Evolutionary conservation across 371 early-diverging fungal species (phyloP), one percentile per base, ranked within the genome.

Genomic region (Mortierella sp.): DNA sequence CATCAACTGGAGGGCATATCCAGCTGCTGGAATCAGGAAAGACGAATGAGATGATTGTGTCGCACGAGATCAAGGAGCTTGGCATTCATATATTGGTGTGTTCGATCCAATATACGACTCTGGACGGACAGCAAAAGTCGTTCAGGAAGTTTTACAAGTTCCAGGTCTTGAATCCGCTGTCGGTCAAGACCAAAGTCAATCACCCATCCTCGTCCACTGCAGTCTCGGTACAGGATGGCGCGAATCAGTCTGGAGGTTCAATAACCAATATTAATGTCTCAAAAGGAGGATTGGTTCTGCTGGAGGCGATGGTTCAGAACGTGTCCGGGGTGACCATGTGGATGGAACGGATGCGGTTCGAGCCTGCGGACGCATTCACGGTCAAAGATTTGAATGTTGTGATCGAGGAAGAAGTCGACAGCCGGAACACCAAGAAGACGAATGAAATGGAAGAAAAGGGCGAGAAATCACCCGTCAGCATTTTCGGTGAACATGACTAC

Each of bases 101-200:
- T 68, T 88, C 93, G 4, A 90, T 96, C 1, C 88, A 91, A n/a
- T 98, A 96, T 70, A 68, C 84, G n/a, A 82, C 85, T 0, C 67
- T 80, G 32, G 89, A 86, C 30, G 86, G 87, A 15, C 89, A 88
- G 56, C 84, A 85, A 43, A 89, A 92, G 26, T 87, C 85, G 56
- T 91, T 97, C 70, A 88, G 94, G 44, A 95, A 94, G 72, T 93
- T 94, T 66, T 97, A 93, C 88, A 96, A 95, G 65, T 97, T 98
- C 78, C 93, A 96, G 80, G 97, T 96, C 8, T 79, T 95, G 28
- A 98, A 97, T 80, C 98, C 98, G 39, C 83, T 98, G 24, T 89
- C 95, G 9, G 97, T 98, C 64, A 97, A 96, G 81, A 98, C 98
- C 14, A 97, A 97, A 59, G 90, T 96, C 50, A 95, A 96, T 81